Conservation (phyloP, 495 filamentous ascomycete species). For the Chaetomium cochliodes region DNA sequence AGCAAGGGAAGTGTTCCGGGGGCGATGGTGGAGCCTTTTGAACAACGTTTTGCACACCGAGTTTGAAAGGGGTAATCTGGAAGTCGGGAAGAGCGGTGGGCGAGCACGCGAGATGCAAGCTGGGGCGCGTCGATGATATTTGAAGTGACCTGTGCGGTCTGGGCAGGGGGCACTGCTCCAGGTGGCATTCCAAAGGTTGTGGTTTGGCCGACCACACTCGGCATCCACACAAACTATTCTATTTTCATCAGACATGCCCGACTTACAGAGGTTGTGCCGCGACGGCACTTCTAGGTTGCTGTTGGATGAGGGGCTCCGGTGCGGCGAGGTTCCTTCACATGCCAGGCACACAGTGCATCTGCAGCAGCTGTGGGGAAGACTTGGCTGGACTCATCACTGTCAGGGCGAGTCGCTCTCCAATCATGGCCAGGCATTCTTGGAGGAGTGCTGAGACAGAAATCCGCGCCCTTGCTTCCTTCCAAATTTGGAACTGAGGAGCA, state of each 20-base stretch:
- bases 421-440: not conserved
- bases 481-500: not conserved
- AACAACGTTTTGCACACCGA: not conserved
- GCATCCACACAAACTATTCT: not conserved
- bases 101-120: not conserved
- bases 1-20: not conserved
- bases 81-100: conserved; percentile 1
- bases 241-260: not conserved
- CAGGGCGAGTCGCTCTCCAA: not conserved
- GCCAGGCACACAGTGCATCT: conserved; percentile 2
- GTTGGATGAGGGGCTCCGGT: not conserved
- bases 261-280: not conserved
- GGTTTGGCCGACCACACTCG: not conserved
- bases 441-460: not conserved
- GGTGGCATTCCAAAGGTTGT: not conserved
- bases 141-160: not conserved
- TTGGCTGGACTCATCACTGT: not conserved
- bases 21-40: not conserved
- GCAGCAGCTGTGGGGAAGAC: not conserved
- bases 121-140: not conserved
- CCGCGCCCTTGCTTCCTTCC: conserved; percentile 5
- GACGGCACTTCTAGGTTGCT: not conserved
- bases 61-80: not conserved
- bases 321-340: not conserved
- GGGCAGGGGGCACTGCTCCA: not conserved